Base-by-base conservation (phyloP, 257 asterid species). In the Solanum megistacrolobum region DNA sequence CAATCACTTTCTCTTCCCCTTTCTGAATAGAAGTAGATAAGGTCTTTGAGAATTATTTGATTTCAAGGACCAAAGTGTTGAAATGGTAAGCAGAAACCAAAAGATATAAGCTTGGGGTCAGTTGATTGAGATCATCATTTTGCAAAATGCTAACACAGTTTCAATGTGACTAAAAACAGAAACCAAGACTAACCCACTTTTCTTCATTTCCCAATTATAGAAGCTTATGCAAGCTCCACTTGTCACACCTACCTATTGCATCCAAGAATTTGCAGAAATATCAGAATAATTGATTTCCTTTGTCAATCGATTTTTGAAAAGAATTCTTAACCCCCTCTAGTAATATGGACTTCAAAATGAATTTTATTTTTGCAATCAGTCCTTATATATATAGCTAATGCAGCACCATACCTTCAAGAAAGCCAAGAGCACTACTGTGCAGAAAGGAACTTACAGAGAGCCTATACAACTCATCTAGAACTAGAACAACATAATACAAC, bases 201-300 rank as follows among this genome's bases (percentile, higher is more conserved):
- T 94, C 95, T 94, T 94, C 96, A 96, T 92, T 62, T 98, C 98
- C 99, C 98, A 96, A 48, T 93, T 92, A 39, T 94, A 94, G 91
- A 96, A 92, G 91, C 95, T 94, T 78, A 91, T 89, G 29, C 98
- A 92, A 84, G 90, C 88, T 86, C 98, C 98, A 68, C 98, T 91
- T 38, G 92, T 91, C 69, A 88, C 75, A 16, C 98, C 99, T 52
- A 94, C 93, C 98, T 95, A 12, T 76, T 38, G 46, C 60, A 76
- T 38, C 83, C 21, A 23, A 76, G 48, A n/a, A 38, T 21, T 12
- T 23, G 3, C 52, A 76, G 23, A n/a, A 76, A 11, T 9, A 10
- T 36, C 48, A 31, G 83, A 36, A 35, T 74, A 36, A 36, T 21
- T 74, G 16, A 36, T 35, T 35, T 34, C 5, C 52, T 35, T 36